Base-by-base conservation (phyloP, 2,329 filamentous ascomycete genomes). In the Laburnicola sp. region DNA sequence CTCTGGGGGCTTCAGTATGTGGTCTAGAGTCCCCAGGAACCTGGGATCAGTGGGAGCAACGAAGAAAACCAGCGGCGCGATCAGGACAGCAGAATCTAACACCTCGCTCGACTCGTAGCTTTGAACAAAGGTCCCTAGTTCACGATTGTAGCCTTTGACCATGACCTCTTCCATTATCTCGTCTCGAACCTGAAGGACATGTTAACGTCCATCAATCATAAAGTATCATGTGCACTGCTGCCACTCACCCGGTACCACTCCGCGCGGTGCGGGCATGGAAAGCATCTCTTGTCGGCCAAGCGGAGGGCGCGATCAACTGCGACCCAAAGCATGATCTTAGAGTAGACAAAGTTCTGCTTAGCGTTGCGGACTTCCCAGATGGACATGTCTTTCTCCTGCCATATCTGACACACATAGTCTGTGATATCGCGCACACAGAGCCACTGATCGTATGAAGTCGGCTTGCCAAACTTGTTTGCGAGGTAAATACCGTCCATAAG, bases 291-390 rank as follows among this genome's bases (percentile, higher is more conserved):
- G 16, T 91, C 87, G 3, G 86, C 79, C 0, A 91, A 80, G 2
- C 88, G 86, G 9, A 91, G 74, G 7, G 86, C 88, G 4, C 88
- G 84, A 67, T 92, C 88, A 56, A 92, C 84, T 16, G 88, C 87
- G 3, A 92, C 88, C 88, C 88, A 92, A 22, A 92, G 79, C 85
- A 91, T 89, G 57, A 92, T 80, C 66, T 91, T 89, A n/a, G 86
- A 89, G 72, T 91, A 92, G 10, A 86, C 83, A 59, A 91, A 92
- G 64, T 90, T 83, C 70, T 91, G 87, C 66, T 87, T 87, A 63
- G 85, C 76, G 58, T 88, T 88, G 36, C 88, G 82, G 4, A 90
- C 87, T 68, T 92, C 88, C 88, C 88, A 91, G 62, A 91, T 92
- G 2, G 86, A 90, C 87, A 91, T 91, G 65, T 92, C 88, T 63